Evolutionary conservation across 805 yeast genomes (phyloP), one percentile per base, ranked within the genome.

Genomic region (Candida peoriensis): DNA sequence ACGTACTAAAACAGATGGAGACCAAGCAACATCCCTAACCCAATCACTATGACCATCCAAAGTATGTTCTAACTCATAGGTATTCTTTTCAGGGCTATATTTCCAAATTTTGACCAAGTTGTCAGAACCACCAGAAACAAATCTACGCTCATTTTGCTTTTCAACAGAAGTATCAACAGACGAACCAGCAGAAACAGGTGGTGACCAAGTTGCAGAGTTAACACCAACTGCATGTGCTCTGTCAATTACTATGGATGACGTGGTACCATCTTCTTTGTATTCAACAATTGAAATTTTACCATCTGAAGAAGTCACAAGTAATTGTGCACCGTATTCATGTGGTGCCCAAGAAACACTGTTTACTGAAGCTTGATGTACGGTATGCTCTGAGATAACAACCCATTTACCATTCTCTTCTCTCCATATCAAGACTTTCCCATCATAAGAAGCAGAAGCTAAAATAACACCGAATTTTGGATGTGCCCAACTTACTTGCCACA

Each of bases 1-100:
- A 48, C 85, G 81, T 30, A 86, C 74, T 43, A 93, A 72, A 31
- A 86, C 78, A 2, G 95, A 79, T 31, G 97, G 96, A 15, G 96
- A 87, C 98, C 98, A 93, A 4, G 95, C 87, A 41, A 90, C 97
- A 58, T 93, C 99, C 61, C 98, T 80, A 22, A 93, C 97, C 99
- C 99, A 93, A 61, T 93, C 98, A 13, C 85, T 70, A 61, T 93
- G 98, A 26, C 97, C 98, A 44, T 78, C 80, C 36, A 93, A 72
- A 19, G 76, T 73, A 28, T 79, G 80, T 59, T 90, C 96, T 50
- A 80, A 72, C 18, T 70, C 70, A 57, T 84, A 87, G 19, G 72
- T 72, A 46, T 70, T 73, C 6, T 71, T 61, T 9, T 74, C 62
- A 13, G 63, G 44, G 42, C 81, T 81, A 49, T 64, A 78, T 50